These are phyloP conservation scores for Gaertneriomyces sp. DNA, from an alignment of 192 early-diverging fungal genomes.

Conservation along the genomic window DNA sequence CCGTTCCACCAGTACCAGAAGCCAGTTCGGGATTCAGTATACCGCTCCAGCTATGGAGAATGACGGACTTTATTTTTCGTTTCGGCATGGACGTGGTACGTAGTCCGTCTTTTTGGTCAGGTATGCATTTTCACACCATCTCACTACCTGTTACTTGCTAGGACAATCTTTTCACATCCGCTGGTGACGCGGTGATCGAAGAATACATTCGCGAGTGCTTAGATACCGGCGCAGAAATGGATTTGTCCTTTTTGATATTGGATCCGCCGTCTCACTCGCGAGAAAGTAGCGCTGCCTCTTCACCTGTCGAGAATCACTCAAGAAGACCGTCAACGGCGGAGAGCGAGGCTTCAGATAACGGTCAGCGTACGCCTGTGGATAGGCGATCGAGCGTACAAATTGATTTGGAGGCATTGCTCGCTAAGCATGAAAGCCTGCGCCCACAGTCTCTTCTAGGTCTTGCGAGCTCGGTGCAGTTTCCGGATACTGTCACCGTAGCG, in stretches of 20 bases:
- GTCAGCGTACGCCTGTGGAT: conserved; percentile 11
- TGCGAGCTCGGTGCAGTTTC: conserved; percentile 2
- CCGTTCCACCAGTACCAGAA: conserved; percentile 26
- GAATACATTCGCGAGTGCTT: conserved; percentile 74
- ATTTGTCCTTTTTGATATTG: conserved; percentile 37
- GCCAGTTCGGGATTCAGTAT: conserved; percentile 30
- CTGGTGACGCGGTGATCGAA: conserved; percentile 60
- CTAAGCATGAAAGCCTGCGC: conserved; percentile 18
- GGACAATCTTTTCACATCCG: conserved; percentile 62
- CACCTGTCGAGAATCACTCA: background rate
- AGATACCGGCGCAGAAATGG: conserved; percentile 70
- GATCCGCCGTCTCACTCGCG: conserved; percentile 11
- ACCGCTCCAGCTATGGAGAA: conserved; percentile 69
- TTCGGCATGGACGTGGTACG: conserved; percentile 62
- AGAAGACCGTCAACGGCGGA: conserved; percentile 3
- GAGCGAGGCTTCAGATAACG: background rate
- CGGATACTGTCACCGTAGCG: background rate
- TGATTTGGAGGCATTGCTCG: conserved; percentile 21
- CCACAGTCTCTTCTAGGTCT: conserved; percentile 24
- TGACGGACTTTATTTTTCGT: conserved; percentile 69
- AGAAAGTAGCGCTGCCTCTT: background rate
- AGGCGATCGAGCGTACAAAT: conserved; percentile 12
- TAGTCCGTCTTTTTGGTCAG: background rate
- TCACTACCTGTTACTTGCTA: conserved; percentile 28
- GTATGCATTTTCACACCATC: background rate